These are phyloP conservation scores for Orobanche coerulescens DNA, from an alignment of 257 asterid species.

Conservation along the genomic window DNA sequence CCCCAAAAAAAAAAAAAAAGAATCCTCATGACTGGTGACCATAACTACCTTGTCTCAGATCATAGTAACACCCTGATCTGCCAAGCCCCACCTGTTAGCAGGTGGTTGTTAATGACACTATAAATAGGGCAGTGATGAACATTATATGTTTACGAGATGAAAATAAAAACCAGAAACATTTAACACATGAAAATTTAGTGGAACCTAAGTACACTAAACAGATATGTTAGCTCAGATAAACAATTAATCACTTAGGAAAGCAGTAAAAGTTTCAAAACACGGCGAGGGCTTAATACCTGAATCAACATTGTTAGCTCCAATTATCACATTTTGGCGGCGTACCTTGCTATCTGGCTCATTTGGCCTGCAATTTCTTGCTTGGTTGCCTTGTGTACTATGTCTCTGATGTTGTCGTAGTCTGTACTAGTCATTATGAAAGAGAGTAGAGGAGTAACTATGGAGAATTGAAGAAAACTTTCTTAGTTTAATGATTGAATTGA, in stretches of 20 bases:
- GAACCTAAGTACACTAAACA: neutral
- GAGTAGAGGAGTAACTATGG: neutral
- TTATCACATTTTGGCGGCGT: neutral
- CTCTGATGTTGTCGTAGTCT: conserved; percentile 2
- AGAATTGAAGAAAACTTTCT: neutral
- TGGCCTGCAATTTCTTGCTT: neutral
- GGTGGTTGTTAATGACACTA: neutral
- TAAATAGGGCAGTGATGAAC: too few species aligned
- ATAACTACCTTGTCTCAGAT: neutral
- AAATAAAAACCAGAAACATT: neutral
- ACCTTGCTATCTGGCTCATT: neutral
- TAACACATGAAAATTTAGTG: neutral
- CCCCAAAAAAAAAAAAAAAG: too few species aligned
- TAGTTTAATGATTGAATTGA: neutral
- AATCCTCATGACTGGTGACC: neutral
- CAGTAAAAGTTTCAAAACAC: neutral
- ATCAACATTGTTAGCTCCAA: neutral
- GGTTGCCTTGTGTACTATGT: neutral
- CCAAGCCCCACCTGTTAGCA: neutral
- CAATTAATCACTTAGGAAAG: neutral
- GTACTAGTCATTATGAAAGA: neutral
- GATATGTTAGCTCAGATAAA: neutral
- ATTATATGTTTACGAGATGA: neutral
- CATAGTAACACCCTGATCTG: neutral
- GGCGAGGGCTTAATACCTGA: neutral